A percentile compares a stretch with the other conserved stretches of the same genome.
phyloP scores from a whole-genome alignment of 1,139 yeast species.

The Nadsonia commutata region DNA sequence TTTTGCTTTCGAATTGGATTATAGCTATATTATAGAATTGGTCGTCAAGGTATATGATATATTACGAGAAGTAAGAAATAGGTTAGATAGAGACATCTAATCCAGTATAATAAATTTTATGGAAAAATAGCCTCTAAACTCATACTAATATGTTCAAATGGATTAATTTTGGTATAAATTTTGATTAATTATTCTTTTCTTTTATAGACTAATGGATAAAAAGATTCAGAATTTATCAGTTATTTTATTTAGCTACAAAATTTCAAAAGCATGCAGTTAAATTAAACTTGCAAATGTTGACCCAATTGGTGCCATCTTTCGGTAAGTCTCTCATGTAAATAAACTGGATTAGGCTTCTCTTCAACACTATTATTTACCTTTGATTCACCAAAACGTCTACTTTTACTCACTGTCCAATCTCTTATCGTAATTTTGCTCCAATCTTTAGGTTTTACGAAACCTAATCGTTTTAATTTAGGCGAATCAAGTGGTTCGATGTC shows the following conservation, averaged over 20 bases:
- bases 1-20: too few relatives aligned
- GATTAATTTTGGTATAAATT: too few relatives aligned
- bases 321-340: slow-evolving; percentile 27
- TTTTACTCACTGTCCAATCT: slow-evolving; percentile 31
- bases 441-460: slow-evolving; percentile 23
- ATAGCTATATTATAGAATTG: too few relatives aligned
- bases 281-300: slow-evolving; percentile 1
- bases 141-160: too few relatives aligned
- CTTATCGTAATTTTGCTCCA: slow-evolving; percentile 27
- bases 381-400: slow-evolving; percentile 27
- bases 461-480: slow-evolving; percentile 25
- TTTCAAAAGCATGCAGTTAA: slow-evolving; percentile 7
- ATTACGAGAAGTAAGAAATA: too few relatives aligned
- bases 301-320: slow-evolving; percentile 31
- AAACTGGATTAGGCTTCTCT: slow-evolving; percentile 28
- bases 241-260: slow-evolving; percentile 5
- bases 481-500: slow-evolving; percentile 31
- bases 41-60: too few relatives aligned
- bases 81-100: too few relatives aligned
- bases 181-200: too few relatives aligned
- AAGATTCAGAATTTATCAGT: too few relatives aligned
- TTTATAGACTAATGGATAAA: too few relatives aligned
- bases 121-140: too few relatives aligned
- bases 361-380: slow-evolving; percentile 19
- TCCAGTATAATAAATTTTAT: too few relatives aligned